Base-by-base conservation (phyloP, 2,329 filamentous ascomycete genomes). In the Xylariaceae sp. region DNA sequence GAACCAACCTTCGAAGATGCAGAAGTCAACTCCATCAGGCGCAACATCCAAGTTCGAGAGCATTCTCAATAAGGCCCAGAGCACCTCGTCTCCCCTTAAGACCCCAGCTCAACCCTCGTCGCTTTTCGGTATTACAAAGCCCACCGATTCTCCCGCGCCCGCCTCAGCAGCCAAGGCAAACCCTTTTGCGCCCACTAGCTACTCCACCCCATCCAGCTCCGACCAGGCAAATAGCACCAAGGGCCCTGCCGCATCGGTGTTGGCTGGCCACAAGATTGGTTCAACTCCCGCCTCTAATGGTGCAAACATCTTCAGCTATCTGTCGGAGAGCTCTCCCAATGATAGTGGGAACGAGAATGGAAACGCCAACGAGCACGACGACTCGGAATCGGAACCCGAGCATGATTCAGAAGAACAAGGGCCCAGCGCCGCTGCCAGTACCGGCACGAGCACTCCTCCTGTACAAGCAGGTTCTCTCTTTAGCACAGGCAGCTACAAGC, bases 251-350 rank as follows among this genome's bases (percentile, higher is more conserved):
- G 56, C 57, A 9, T 66, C 65, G 4, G 56, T 66, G 12, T 51
- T 66, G 15, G 53, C 55, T 1, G 45, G 40, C 6, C 59, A 62
- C 31, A 61, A 64, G 48, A 39, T 58, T 44, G 60, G 53, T 10
- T 57, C 58, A n/a, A 49, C 51, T 9, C 59, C 62, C 27, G 40
- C 64, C 1, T 47, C 63, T 19, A 62, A 57, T 14, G 59, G 65
- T 39, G 58, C 66, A 41, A 83, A 84, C 59, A 82, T 83, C 44
- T 85, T 85, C 59, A 75, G 75, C 19, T 78, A 83, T 56, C 71
- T 84, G 7, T 83, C 80, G 1, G 78, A 81, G 31, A 80, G 77
- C 56, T 78, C 77, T 12, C 69, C 74, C 38, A 78, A 78, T 63
- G 79, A 75, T 44, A 82, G 79, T 54, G 75, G 75, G 1, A 70